Base-by-base conservation (phyloP, 352 stramenopile genomes). In the Phytophthora lateralis region DNA sequence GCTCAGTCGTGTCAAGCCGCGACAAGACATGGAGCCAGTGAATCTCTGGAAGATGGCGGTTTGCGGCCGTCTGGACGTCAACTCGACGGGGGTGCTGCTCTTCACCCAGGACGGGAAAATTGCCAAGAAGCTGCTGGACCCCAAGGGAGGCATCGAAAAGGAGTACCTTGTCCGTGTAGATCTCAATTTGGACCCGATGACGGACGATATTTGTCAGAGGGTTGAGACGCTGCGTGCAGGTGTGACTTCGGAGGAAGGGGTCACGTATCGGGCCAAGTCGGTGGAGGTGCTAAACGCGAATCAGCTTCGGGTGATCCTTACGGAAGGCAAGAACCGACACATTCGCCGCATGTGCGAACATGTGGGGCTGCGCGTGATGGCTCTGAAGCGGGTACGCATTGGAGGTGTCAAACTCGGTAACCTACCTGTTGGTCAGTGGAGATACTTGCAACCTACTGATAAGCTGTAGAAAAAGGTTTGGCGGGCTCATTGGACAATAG, bases 271-370 rank as follows among this genome's bases (percentile, higher is more conserved):
- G 24, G 85, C 85, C 51, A 93, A 93, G 69, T 87, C 72, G 34
- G 83, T 92, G 45, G 79, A 93, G 45, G 61, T 92, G 26, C 60
- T 95, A 17, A 95, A 95, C 55, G 83, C 78, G 27, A 88, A 95
- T 57, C 82, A 94, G 43, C 66, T 96, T 54, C 70, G 82, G 9
- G 86, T 98, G 34, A 86, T 96, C 34, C 73, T 99, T n/a, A 91
- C 85, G 6, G 95, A 99, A 74, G 96, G 96, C 46, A 89, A 97
- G 52, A 96, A 99, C 71, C 88, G 95, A 58, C 96, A 99, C 75
- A 98, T 99, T 71, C 93, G 96, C 9, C 94, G 85, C 71, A 99
- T 99, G 96, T 97, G 96, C 64, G 88, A 96, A 44, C 80, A 92
- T 26, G 73, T 99, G 0, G 94, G 92, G 26, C 82, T 98, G 57